phyloP scores from a whole-genome alignment of 805 yeast species.

The Blastobotrys peoriensis region DNA sequence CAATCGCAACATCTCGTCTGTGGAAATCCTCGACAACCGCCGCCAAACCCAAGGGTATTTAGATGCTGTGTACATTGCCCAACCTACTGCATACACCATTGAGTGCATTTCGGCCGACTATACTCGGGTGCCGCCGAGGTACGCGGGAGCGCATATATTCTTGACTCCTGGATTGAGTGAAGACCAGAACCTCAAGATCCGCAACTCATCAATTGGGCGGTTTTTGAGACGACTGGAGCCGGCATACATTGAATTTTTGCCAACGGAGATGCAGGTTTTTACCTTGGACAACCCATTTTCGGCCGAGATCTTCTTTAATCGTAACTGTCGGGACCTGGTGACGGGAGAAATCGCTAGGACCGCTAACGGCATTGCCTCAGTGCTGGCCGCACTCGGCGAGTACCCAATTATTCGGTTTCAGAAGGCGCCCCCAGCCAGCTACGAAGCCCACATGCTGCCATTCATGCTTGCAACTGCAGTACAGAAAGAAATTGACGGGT shows the following conservation, averaged over 20 bases:
- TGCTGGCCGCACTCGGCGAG: conserved; percentile 78
- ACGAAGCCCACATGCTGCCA: conserved; percentile 56
- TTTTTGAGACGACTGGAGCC: conserved; percentile 31
- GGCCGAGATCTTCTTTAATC: conserved; percentile 67
- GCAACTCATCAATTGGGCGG: conserved; percentile 24
- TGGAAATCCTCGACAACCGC: conserved; percentile 42
- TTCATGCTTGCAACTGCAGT: conserved; percentile 66
- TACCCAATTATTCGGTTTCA: conserved; percentile 80
- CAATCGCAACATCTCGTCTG: conserved; percentile 32
- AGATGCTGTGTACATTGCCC: conserved; percentile 75
- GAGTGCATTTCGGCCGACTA: conserved; percentile 78
- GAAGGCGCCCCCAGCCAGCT: conserved; percentile 45
- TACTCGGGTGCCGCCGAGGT: conserved; percentile 57
- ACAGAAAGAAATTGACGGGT: conserved; percentile 65
- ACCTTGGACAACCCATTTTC: conserved; percentile 57
- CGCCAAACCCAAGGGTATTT: conserved; percentile 58
- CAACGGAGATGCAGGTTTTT: conserved; percentile 67
- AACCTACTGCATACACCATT: conserved; percentile 60
- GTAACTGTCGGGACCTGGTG: conserved; percentile 55
- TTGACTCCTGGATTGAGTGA: conserved; percentile 52
- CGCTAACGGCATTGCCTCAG: conserved; percentile 59
- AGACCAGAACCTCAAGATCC: conserved; percentile 20
- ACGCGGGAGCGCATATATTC: conserved; percentile 65
- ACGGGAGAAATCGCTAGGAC: conserved; percentile 50
- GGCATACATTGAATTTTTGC: conserved; percentile 47